Percentiles rank a stretch among this genome's conserved stretches.
Evolutionary conservation across 768 basidiomycete species (phyloP).

Genomic region (Chlorophyllum brunneum): DNA sequence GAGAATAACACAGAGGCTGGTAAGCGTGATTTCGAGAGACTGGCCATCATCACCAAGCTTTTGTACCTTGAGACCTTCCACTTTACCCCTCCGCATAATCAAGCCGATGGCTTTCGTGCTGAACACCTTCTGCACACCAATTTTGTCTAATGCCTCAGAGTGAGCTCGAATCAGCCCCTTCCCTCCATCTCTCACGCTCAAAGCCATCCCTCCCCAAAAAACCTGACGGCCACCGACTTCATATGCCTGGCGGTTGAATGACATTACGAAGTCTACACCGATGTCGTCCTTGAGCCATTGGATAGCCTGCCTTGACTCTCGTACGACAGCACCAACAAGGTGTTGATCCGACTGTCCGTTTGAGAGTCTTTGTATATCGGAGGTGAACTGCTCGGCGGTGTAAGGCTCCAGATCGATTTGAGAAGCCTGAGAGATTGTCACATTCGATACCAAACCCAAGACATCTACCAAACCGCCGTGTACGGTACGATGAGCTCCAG

Average conservation of each 20-base stretch:
- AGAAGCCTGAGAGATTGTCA: slow-evolving; percentile 2
- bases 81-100: slow-evolving; percentile 30
- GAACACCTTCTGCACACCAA: slow-evolving; percentile 56
- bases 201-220: slow-evolving; percentile 70
- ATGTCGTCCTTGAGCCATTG: slow-evolving; percentile 53
- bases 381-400: slow-evolving; percentile 46
- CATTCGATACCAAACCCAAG: slow-evolving; percentile 44
- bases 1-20: slow-evolving; percentile 46
- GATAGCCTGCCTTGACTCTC: slow-evolving; percentile 50
- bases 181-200: slow-evolving; percentile 61
- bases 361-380: slow-evolving; percentile 60
- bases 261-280: slow-evolving; percentile 50
- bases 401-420: slow-evolving; percentile 60
- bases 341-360: slow-evolving; percentile 43
- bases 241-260: slow-evolving; percentile 68
- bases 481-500: slow-evolving; percentile 62
- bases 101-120: slow-evolving; percentile 43
- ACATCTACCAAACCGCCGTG: slow-evolving; percentile 61
- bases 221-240: slow-evolving; percentile 55
- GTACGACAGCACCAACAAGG: slow-evolving; percentile 50
- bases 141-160: slow-evolving; percentile 40
- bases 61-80: slow-evolving; percentile 28
- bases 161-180: slow-evolving; percentile 64
- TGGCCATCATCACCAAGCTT: slow-evolving; percentile 43
- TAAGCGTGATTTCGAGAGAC: slow-evolving; percentile 33